phyloP scores from a whole-genome alignment of 225 moss, liverwort and hornwort genomes.

The Ulota crispa region DNA sequence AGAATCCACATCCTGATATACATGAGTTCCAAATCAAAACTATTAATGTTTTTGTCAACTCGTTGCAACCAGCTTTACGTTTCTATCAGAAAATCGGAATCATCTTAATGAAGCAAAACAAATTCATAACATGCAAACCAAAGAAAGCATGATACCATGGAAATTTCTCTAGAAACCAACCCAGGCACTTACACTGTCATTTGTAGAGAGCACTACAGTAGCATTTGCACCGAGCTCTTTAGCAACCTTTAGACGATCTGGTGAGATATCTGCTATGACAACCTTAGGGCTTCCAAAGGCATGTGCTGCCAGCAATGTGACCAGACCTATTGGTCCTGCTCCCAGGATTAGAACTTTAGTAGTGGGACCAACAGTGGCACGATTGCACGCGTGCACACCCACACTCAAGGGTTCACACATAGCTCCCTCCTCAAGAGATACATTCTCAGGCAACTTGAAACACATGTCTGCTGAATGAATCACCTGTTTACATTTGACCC shows the following conservation, averaged over 20 bases:
- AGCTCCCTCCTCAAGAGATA: conserved; percentile 86
- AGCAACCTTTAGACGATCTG: conserved; percentile 66
- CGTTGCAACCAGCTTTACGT: neutral
- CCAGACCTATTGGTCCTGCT: conserved; percentile 84
- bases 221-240: conserved; percentile 68
- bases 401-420: conserved; percentile 96
- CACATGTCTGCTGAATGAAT: conserved; percentile 81
- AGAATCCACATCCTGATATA: conserved; percentile 65
- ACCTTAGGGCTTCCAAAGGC: conserved; percentile 78
- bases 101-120: neutral
- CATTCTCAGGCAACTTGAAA: conserved; percentile 87
- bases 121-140: neutral
- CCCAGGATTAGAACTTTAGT: conserved; percentile 73
- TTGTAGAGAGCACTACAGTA: conserved; percentile 48
- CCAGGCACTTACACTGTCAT: conserved; percentile 33
- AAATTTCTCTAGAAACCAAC: neutral
- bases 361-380: conserved; percentile 55
- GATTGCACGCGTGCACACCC: conserved; percentile 83
- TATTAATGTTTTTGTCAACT: neutral
- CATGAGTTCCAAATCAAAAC: neutral
- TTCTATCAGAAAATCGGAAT: neutral
- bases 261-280: conserved; percentile 64
- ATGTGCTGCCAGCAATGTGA: conserved; percentile 63
- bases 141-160: neutral
- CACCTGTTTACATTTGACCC: conserved; percentile 37